Percentiles rank a stretch among this genome's conserved stretches.
Evolutionary conservation across 225 moss, liverwort and hornwort species (phyloP).

Genomic region (Neckera pumila): DNA sequence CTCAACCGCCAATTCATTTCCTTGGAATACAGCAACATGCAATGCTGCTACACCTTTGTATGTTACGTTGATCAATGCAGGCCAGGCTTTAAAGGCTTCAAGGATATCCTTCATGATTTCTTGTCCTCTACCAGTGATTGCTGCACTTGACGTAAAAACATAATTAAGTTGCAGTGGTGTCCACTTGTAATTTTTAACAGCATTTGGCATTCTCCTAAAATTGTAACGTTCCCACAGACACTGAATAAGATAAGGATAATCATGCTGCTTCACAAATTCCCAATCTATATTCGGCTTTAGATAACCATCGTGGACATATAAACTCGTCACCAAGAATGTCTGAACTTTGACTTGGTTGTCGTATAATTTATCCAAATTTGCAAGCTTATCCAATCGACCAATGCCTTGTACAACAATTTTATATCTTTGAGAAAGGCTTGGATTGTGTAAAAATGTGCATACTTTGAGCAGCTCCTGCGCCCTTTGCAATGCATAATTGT

Average conservation of each 20-base stretch:
- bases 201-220: no score
- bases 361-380: no score
- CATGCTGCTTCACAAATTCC: neutral
- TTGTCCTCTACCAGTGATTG: rapidly evolving
- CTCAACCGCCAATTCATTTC: neutral
- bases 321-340: neutral
- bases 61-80: neutral
- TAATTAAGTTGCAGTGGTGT: neutral
- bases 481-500: no score
- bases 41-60: neutral
- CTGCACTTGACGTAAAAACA: neutral
- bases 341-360: no score
- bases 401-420: no score
- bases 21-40: neutral
- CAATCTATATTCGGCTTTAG: neutral
- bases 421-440: no score
- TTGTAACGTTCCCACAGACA: neutral
- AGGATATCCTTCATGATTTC: neutral
- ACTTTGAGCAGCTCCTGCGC: no score
- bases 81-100: neutral
- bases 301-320: neutral
- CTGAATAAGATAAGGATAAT: neutral
- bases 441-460: no score
- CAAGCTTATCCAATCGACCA: no score
- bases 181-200: rapidly evolving